These are phyloP conservation scores for Solanum sejunctum DNA, from an alignment of 257 asterid species.

Conservation along the genomic window DNA sequence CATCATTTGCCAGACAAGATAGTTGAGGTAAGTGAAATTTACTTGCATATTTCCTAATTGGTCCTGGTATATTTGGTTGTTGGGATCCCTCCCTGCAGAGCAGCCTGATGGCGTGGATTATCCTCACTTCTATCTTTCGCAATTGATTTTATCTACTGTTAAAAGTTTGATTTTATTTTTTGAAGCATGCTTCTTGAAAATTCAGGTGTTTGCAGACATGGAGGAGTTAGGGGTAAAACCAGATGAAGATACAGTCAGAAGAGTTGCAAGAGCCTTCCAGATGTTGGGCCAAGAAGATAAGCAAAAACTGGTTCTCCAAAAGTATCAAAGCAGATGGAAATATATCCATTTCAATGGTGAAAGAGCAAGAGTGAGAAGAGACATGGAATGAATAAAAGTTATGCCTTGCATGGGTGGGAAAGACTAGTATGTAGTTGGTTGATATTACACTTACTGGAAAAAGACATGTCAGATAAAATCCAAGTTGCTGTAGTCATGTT, in stretches of 20 bases:
- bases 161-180: background rate
- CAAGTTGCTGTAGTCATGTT: background rate
- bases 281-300: slow-evolving; percentile 53
- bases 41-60: background rate
- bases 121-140: background rate
- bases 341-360: slow-evolving; percentile 74
- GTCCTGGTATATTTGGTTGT: background rate
- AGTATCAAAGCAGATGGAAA: background rate
- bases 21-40: slow-evolving; percentile 43
- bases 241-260: slow-evolving; percentile 64
- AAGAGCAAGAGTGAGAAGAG: slow-evolving; percentile 23
- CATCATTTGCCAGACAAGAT: slow-evolving; percentile 41
- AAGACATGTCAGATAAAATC: background rate
- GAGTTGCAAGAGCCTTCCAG: slow-evolving; percentile 59
- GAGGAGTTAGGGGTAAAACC: slow-evolving; percentile 90
- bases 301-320: slow-evolving; percentile 23
- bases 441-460: background rate
- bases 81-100: background rate
- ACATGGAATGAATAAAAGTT: background rate
- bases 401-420: background rate
- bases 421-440: background rate
- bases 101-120: background rate
- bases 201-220: slow-evolving; percentile 90
- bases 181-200: background rate
- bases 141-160: background rate